Base-by-base conservation (phyloP, 805 yeast species). In the Hanseniaspora taiwanica region DNA sequence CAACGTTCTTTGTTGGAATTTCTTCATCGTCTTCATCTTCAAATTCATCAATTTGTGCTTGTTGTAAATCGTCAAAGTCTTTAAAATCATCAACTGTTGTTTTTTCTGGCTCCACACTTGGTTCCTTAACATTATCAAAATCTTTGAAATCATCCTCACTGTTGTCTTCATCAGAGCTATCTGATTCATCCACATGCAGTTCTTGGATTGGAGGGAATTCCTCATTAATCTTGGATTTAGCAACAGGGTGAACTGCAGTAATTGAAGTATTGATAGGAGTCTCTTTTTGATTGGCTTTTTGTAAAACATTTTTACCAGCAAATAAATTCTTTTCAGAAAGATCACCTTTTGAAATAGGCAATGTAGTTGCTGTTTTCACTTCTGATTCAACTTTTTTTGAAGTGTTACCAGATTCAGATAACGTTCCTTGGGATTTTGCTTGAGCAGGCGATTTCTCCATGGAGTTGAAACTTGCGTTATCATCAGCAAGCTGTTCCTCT, bases 171-270 rank as follows among this genome's bases (percentile, higher is more conserved):
- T 59, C 63, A 9, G 71, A 63, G 3, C 74, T 66, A 17, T 67
- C 71, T 43, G 72, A 68, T 44, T 74, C 80, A 35, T 67, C 72
- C 33, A 66, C 60, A 19, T 73, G 71, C 24, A 74, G 53, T 47
- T 78, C 78, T 46, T 65, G 58, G 35, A 77, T 72, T 21, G 83
- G 79, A 9, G 82, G 81, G 48, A 77, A 76, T 46, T 76, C 82
- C 12, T 65, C 68, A 37, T 59, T 65, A 25, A 18, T 20, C 12
- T 32, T 34, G 6, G 35, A 17, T 4, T 18, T 37, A 9, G 27
- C 19, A 3, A 23, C 4, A 7, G 13, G 31, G 19, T 18, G 24
- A 29, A 24, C 37, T 18, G 13, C 34, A 20, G n/a, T 13, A 20
- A 36, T n/a, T 16, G 31, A n/a, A 17, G 27, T 21, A 6, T 33